phyloP scores from a whole-genome alignment of 345 rosid species.

The Gossypium sturtianum region DNA sequence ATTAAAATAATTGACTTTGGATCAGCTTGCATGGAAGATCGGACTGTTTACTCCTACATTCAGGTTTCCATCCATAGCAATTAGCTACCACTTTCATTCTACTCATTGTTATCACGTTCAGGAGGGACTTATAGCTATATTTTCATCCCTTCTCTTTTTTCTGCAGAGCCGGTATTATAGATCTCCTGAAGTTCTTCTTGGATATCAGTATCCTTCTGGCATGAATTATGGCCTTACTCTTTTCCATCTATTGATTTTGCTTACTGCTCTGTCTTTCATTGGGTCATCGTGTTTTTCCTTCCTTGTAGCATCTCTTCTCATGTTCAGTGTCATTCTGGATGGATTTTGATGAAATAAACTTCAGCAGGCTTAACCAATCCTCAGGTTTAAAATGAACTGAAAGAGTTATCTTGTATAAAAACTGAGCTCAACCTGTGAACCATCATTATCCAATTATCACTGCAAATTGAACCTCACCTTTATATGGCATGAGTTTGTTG shows the following conservation, averaged over 20 bases:
- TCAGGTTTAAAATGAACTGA: background rate
- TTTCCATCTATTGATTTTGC: background rate
- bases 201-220: conserved; percentile 87
- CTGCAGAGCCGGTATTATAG: conserved; percentile 99
- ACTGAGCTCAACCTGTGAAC: background rate
- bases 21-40: conserved; percentile 99
- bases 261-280: background rate
- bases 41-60: conserved; percentile 94
- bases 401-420: background rate
- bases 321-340: background rate
- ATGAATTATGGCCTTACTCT: conserved; percentile 12
- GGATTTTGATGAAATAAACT: background rate
- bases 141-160: conserved; percentile 17
- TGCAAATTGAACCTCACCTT: background rate
- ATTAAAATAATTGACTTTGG: conserved; percentile 98
- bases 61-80: conserved; percentile 50
- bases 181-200: conserved; percentile 98
- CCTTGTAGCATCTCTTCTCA: background rate
- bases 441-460: background rate
- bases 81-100: background rate
- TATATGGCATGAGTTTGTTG: background rate
- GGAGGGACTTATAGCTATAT: conserved; percentile 13
- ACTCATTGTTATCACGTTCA: conserved; percentile 16
- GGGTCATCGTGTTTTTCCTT: background rate
- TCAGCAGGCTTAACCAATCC: background rate